phyloP scores from a whole-genome alignment of 352 stramenopile genomes.

The Pythium oligandrum region DNA sequence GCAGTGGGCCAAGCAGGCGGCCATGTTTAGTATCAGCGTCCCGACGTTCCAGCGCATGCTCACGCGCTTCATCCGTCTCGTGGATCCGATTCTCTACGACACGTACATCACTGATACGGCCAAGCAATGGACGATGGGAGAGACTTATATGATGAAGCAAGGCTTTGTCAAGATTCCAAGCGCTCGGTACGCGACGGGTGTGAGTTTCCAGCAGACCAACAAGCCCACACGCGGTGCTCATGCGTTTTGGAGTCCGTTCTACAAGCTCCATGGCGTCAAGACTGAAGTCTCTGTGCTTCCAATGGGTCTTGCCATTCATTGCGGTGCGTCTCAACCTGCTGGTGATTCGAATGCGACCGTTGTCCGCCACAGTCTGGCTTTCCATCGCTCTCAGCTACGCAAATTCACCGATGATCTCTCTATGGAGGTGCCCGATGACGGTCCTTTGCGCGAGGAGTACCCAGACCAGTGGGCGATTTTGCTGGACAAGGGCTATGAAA shows the following conservation, averaged over 20 bases:
- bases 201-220: slow-evolving; percentile 19
- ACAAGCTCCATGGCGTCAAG: slow-evolving; percentile 16
- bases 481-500: slow-evolving; percentile 12
- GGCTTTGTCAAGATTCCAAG: slow-evolving; percentile 8
- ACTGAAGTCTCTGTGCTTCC: slow-evolving; percentile 17
- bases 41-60: slow-evolving; percentile 5
- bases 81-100: background rate
- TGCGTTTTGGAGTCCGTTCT: slow-evolving; percentile 13
- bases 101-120: background rate
- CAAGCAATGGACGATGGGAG: too few relatives aligned
- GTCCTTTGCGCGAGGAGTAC: background rate
- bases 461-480: slow-evolving; percentile 5
- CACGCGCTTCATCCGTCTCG: background rate
- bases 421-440: background rate
- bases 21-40: background rate
- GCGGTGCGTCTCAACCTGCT: slow-evolving; percentile 2
- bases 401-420: background rate
- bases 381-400: background rate
- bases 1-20: slow-evolving; percentile 1
- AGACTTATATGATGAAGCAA: too few relatives aligned
- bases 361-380: slow-evolving; percentile 6
- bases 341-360: slow-evolving; percentile 1
- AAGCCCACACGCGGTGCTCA: slow-evolving; percentile 3
- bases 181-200: slow-evolving; percentile 14
- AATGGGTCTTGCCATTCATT: slow-evolving; percentile 12